phyloP scores from a whole-genome alignment of 106 monocot genomes.

The Acorus calamus region DNA sequence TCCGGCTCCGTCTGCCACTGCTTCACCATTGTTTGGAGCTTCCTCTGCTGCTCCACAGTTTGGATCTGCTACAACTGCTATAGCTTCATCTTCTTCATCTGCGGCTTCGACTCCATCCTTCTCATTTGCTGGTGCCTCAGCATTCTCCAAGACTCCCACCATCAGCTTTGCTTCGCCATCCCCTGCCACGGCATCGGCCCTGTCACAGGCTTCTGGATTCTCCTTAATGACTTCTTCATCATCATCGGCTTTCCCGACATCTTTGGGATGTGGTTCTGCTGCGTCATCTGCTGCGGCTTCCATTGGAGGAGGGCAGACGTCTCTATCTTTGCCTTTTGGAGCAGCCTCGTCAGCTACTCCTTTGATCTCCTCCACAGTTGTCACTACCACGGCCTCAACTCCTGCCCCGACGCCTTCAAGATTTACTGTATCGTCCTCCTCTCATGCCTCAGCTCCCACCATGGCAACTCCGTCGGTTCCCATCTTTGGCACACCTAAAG shows the following conservation, averaged over 20 bases:
- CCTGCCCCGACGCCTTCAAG: background rate
- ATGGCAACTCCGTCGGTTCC: background rate
- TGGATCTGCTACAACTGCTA: background rate
- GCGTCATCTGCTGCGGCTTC: background rate
- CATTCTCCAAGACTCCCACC: background rate
- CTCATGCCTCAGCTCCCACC: background rate
- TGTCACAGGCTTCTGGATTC: background rate
- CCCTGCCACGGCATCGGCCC: background rate
- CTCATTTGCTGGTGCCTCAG: background rate
- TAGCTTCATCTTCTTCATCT: constrained; percentile 4
- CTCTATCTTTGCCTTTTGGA: constrained; percentile 4
- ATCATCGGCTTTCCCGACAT: constrained; percentile 4
- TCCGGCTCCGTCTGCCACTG: background rate
- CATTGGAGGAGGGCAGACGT: background rate
- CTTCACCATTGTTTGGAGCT: constrained; percentile 1
- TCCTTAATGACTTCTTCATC: background rate
- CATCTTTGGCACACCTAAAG: too few relatives aligned
- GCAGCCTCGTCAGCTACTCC: background rate
- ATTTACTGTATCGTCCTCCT: background rate
- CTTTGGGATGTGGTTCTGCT: constrained; percentile 4
- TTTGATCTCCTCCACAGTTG: background rate
- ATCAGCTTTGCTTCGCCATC: background rate
- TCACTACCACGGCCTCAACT: background rate
- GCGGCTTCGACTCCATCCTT: background rate
- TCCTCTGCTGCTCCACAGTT: constrained; percentile 2